Evolutionary conservation across 306 rosid genomes (phyloP).

Genomic region (Acacia acuminata): DNA sequence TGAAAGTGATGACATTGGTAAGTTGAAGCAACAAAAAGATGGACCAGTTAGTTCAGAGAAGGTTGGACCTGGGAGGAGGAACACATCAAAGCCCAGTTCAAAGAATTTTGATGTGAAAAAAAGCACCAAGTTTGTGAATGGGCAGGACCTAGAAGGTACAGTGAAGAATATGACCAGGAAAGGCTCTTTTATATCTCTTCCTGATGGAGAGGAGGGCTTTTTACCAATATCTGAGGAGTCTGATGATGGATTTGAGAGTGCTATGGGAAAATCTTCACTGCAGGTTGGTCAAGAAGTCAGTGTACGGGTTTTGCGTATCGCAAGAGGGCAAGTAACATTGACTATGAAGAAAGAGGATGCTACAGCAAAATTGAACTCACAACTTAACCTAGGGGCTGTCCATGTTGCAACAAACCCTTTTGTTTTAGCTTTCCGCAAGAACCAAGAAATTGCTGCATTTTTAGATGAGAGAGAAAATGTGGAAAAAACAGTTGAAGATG

Average conservation of each 20-base stretch:
- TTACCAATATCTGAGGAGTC: conserved; percentile 80
- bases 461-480: conserved; percentile 74
- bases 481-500: conserved; percentile 42
- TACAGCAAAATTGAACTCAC: conserved; percentile 35
- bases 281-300: conserved; percentile 80
- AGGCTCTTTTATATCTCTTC: conserved; percentile 91
- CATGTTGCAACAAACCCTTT: conserved; percentile 87
- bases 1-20: conserved; percentile 52
- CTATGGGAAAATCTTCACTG: conserved; percentile 75
- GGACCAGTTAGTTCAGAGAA: conserved; percentile 47
- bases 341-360: conserved; percentile 96
- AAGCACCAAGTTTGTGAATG: conserved; percentile 62
- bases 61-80: conserved; percentile 64
- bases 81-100: conserved; percentile 50
- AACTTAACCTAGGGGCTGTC: conserved; percentile 52
- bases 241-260: conserved; percentile 66
- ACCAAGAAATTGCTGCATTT: conserved; percentile 82
- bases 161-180: conserved; percentile 82
- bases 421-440: conserved; percentile 82
- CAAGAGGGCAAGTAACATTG: conserved; percentile 84
- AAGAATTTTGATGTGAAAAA: conserved; percentile 56
- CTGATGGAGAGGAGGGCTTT: conserved; percentile 98
- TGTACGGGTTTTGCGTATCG: conserved; percentile 77
- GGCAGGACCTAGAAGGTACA: conserved; percentile 82
- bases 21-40: conserved; percentile 53